These are phyloP conservation scores for Pharnaceum exiguum DNA, from an alignment of 148 eudicot genomes.

Conservation along the genomic window DNA sequence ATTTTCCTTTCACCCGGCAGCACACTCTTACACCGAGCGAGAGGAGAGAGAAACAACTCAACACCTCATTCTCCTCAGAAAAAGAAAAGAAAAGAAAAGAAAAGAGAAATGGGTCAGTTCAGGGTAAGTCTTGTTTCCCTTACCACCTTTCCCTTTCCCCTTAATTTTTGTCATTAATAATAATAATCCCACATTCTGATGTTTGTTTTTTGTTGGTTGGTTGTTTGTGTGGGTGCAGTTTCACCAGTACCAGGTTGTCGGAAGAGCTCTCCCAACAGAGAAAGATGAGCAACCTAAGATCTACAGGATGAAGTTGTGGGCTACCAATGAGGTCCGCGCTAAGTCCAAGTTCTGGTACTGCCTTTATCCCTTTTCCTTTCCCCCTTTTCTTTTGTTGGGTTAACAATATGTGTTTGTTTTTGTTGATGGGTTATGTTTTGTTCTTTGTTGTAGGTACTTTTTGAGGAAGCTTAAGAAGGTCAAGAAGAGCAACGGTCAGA, in stretches of 20 bases:
- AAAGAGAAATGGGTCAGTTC: conserved; percentile 17
- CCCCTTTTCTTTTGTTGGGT: not conserved
- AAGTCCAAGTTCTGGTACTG: conserved; percentile 88
- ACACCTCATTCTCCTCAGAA: no score
- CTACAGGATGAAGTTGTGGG: conserved; percentile 94
- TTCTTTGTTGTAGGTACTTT: conserved; percentile 54
- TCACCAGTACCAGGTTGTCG: conserved; percentile 89
- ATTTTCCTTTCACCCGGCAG: not conserved
- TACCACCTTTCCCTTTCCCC: not conserved
- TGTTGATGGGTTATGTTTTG: not conserved
- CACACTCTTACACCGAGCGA: not conserved
- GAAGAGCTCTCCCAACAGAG: conserved; percentile 79
- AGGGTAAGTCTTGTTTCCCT: not conserved
- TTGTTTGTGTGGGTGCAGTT: conserved; percentile 30
- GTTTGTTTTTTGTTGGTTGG: not conserved
- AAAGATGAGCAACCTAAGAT: conserved; percentile 74
- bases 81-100: no score
- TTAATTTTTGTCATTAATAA: not conserved
- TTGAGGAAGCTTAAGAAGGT: conserved; percentile 98
- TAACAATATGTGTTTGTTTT: no score
- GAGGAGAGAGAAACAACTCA: not conserved
- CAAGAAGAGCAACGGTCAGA: conserved; percentile 90
- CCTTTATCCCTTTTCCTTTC: not conserved
- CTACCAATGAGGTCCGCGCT: conserved; percentile 89
- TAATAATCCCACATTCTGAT: not conserved